These are phyloP conservation scores for Acacia pycnantha DNA, from an alignment of 331 rosid genomes.

Conservation along the genomic window DNA sequence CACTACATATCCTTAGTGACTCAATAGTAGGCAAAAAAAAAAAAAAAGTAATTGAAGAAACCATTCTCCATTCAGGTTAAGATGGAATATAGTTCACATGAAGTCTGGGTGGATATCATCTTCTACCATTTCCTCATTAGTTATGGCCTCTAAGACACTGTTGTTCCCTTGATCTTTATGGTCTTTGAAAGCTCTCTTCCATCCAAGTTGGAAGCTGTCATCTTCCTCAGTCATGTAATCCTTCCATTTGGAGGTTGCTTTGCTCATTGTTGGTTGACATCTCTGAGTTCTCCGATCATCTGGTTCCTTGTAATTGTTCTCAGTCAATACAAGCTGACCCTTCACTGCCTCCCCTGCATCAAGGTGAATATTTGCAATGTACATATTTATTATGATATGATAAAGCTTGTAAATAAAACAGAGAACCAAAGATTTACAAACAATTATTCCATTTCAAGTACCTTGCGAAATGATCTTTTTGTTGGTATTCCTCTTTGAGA, in stretches of 20 bases:
- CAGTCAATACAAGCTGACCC: constrained; percentile 17
- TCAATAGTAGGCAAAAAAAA: too few relatives aligned
- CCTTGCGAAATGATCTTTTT: constrained; percentile 38
- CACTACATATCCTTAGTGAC: background rate
- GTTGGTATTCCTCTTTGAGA: constrained; percentile 31
- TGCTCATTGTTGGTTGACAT: constrained; percentile 11
- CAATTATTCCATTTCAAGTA: background rate
- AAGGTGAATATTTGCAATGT: background rate
- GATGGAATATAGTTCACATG: constrained; percentile 34
- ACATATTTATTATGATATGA: background rate
- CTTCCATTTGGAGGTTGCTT: constrained; percentile 61
- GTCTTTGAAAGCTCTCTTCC: constrained; percentile 3
- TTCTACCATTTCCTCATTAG: constrained; percentile 60
- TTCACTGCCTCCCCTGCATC: constrained; percentile 32
- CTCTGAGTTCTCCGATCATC: constrained; percentile 24
- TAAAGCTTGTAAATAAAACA: background rate
- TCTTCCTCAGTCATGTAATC: constrained; percentile 47
- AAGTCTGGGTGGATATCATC: constrained; percentile 87
- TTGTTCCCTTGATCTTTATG: constrained; percentile 1
- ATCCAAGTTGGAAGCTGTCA: background rate
- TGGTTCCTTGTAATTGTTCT: constrained; percentile 3
- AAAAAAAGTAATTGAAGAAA: background rate
- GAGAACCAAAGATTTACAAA: background rate
- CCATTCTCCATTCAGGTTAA: background rate
- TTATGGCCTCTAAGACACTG: constrained; percentile 29